These are phyloP conservation scores for Elongisporangium prolatum DNA, from an alignment of 352 stramenopile genomes.

Conservation along the genomic window DNA sequence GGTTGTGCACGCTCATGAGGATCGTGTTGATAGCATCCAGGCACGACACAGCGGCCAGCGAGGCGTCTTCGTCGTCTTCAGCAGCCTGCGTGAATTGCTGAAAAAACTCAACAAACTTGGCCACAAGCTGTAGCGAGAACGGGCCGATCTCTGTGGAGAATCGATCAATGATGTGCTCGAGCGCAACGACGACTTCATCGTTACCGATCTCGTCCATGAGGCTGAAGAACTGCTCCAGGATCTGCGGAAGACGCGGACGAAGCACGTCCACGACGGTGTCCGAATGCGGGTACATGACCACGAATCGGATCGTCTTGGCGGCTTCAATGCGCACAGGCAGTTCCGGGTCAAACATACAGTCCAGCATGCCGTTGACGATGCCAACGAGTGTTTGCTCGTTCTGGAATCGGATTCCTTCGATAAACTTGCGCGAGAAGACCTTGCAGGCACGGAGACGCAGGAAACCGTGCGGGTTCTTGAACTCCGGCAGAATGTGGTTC, in stretches of 20 bases:
- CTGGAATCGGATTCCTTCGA: slow-evolving; percentile 89
- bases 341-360: slow-evolving; percentile 91
- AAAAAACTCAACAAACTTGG: slow-evolving; percentile 94
- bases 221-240: slow-evolving; percentile 97
- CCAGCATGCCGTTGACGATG: slow-evolving; percentile 80
- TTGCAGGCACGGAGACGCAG: slow-evolving; percentile 94
- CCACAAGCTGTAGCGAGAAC: slow-evolving; percentile 91
- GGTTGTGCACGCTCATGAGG: slow-evolving; percentile 77
- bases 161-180: slow-evolving; percentile 94
- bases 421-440: slow-evolving; percentile 94
- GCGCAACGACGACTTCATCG: slow-evolving; percentile 94
- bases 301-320: slow-evolving; percentile 85
- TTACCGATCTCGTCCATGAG: slow-evolving; percentile 99
- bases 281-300: slow-evolving; percentile 85
- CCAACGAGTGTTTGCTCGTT: slow-evolving; percentile 84
- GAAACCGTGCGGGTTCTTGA: slow-evolving; percentile 94
- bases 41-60: slow-evolving; percentile 92
- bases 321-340: slow-evolving; percentile 97
- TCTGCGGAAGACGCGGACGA: slow-evolving; percentile 90
- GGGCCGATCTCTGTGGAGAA: slow-evolving; percentile 96
- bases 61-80: slow-evolving; percentile 94
- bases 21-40: slow-evolving; percentile 86
- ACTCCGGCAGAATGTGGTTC: slow-evolving; percentile 94
- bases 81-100: slow-evolving; percentile 90
- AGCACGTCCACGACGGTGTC: slow-evolving; percentile 82